These are phyloP conservation scores for Letharia columbiana DNA, from an alignment of 495 filamentous ascomycete species.

Conservation along the genomic window DNA sequence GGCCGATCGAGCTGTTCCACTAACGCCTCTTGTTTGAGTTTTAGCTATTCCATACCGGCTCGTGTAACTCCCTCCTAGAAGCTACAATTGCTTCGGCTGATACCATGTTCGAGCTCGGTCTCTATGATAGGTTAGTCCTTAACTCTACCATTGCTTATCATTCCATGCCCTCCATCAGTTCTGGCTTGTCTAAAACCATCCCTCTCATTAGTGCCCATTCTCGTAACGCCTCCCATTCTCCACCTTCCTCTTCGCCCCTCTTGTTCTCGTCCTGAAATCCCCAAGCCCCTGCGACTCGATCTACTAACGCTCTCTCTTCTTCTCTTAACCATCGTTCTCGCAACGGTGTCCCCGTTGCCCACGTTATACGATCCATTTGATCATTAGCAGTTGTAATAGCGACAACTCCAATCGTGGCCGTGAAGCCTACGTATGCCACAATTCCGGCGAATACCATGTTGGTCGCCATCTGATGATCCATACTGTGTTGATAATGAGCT, in stretches of 20 bases:
- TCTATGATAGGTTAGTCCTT: not conserved
- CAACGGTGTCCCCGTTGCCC: constrained; percentile 71
- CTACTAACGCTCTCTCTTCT: constrained; percentile 83
- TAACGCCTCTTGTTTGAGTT: not conserved
- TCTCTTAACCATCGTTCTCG: constrained; percentile 83
- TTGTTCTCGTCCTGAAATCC: constrained; percentile 74
- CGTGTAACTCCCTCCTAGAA: not conserved
- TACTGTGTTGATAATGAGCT: constrained; percentile 53
- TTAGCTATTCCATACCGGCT: not conserved
- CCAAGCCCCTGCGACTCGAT: constrained; percentile 79
- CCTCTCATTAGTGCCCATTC: constrained; percentile 71
- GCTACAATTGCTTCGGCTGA: not conserved
- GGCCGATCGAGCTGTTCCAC: not conserved
- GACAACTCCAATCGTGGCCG: constrained; percentile 69
- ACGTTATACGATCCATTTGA: constrained; percentile 87
- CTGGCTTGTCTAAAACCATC: constrained; percentile 81
- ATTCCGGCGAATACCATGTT: constrained; percentile 73
- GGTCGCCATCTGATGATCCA: constrained; percentile 62
- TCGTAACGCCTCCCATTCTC: constrained; percentile 75
- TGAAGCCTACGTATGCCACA: constrained; percentile 70
- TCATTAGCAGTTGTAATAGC: constrained; percentile 81
- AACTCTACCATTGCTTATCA: constrained; percentile 24
- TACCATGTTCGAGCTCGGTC: not conserved
- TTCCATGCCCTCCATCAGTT: constrained; percentile 89
- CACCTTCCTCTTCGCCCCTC: constrained; percentile 82